phyloP scores from a whole-genome alignment of 768 basidiomycete species.

The Guyanaporus albipodus region DNA sequence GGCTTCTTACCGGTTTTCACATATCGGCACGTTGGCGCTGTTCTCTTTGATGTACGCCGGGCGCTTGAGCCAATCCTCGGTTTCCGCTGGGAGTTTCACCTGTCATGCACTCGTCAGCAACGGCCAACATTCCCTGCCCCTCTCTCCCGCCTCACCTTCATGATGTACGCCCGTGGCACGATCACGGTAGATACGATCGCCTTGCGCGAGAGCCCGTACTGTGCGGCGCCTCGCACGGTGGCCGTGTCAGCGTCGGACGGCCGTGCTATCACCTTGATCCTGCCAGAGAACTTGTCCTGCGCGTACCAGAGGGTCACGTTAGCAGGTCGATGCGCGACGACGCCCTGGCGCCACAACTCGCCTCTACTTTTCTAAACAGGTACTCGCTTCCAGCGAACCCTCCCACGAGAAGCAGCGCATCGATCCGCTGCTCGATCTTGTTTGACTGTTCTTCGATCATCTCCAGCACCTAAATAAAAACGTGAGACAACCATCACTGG shows the following conservation, averaged over 20 bases:
- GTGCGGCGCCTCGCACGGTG: conserved; percentile 82
- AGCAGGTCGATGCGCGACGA: conserved; percentile 3
- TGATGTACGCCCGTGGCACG: conserved; percentile 78
- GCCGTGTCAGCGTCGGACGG: conserved; percentile 88
- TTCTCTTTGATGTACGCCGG: conserved; percentile 81
- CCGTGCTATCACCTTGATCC: conserved; percentile 73
- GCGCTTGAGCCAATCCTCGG: conserved; percentile 79
- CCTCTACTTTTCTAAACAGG: conserved; percentile 74
- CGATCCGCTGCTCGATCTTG: conserved; percentile 64
- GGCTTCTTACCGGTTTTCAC: conserved; percentile 67
- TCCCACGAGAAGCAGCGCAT: conserved; percentile 86
- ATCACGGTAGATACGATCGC: conserved; percentile 80
- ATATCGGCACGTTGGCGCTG: conserved; percentile 71
- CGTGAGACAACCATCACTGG: conserved; percentile 3
- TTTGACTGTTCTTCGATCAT: conserved; percentile 74
- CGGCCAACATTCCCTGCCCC: neutral
- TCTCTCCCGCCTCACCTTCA: conserved; percentile 54
- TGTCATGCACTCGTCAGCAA: conserved; percentile 29
- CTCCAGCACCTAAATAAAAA: conserved; percentile 55
- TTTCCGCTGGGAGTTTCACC: conserved; percentile 87
- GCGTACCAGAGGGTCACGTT: conserved; percentile 11
- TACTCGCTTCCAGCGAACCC: conserved; percentile 88
- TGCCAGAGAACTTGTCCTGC: conserved; percentile 63
- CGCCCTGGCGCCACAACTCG: conserved; percentile 29
- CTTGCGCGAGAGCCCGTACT: conserved; percentile 75